Evolutionary conservation across 371 early-diverging fungal genomes (phyloP).

Genomic region (Apophysomyces elegans): DNA sequence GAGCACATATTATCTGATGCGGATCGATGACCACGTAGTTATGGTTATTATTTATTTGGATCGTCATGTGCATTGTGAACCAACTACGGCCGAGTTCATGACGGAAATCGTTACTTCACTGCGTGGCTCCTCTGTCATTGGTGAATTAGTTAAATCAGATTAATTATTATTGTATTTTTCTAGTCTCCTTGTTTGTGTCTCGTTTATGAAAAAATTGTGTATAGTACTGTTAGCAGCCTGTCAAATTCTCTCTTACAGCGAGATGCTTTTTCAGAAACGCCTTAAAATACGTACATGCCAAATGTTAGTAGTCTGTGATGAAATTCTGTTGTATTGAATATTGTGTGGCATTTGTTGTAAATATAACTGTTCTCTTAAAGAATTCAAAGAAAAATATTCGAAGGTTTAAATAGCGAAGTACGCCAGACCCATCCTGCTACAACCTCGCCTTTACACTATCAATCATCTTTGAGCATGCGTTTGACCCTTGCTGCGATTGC

Average conservation of each 20-base stretch:
- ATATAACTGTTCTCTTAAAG: slow-evolving; percentile 7
- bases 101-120: slow-evolving; percentile 40
- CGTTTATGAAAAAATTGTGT: neutral
- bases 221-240: slow-evolving; percentile 1
- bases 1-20: slow-evolving; percentile 64
- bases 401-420: slow-evolving; percentile 1
- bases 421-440: neutral
- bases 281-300: slow-evolving; percentile 9
- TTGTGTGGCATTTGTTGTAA: slow-evolving; percentile 8
- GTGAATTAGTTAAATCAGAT: slow-evolving; percentile 38
- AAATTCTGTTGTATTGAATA: neutral
- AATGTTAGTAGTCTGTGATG: slow-evolving; percentile 9
- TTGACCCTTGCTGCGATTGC: slow-evolving; percentile 15
- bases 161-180: slow-evolving; percentile 9
- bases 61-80: slow-evolving; percentile 55
- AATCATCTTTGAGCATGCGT: slow-evolving; percentile 2
- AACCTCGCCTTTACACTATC: neutral
- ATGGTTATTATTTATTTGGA: slow-evolving; percentile 64
- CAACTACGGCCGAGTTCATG: slow-evolving; percentile 58
- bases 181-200: slow-evolving; percentile 1
- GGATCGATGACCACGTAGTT: slow-evolving; percentile 60
- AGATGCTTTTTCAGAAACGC: neutral
- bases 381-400: neutral
- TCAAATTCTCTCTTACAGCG: slow-evolving; percentile 7
- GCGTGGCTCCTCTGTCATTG: slow-evolving; percentile 44